Evolutionary conservation across 106 monocot species (phyloP), one percentile per base, ranked within the genome.

Genomic region (Dactylorhiza incarnata): DNA sequence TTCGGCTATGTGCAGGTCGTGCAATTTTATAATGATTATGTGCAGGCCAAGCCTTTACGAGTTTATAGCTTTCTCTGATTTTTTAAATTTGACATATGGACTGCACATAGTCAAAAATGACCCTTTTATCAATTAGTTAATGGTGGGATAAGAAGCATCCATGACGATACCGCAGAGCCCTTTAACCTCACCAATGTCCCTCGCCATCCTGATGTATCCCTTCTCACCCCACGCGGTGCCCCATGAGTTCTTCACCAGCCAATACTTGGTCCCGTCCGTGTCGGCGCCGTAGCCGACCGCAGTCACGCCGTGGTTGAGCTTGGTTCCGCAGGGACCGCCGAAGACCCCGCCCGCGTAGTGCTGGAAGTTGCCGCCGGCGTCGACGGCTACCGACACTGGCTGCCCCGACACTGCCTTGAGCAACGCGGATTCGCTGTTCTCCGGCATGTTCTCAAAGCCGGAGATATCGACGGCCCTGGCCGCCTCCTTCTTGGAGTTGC

Each of bases 231-330:
- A 73, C 2, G 49, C 29, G 3, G 51, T 5, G 6, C 74, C 74
- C 74, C 74, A 74, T 3, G 74, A 74, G 48, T 74, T 58, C 45
- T 75, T 56, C 72, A 73, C 72, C 29, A 49, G 48, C 72, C 72
- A 73, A 22, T 49, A 73, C 72, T 73, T 73, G 47, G 53, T 74
- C 26, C 74, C 74, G 29, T 74, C 74, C n/a, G 11, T 5, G 3
- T 24, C 74, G 26, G 52, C 19, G 5, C 52, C 74, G 16, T 74
- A 74, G 2, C 74, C 54, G 26, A 74, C 74, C 0, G 29, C 26
- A 5, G 77, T 15, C 67, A 77, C 68, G 7, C 29, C 77, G 19
- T 77, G 77, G 53, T 77, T 16, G 29, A 77, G 43, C 5, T 77
- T 68, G 7, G 52, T 70, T 25, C 77, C 77, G 4, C 77, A 77